Evolutionary conservation across 2,329 filamentous ascomycete genomes (phyloP).

Genomic region (Sporothrix pseudoabietina): DNA sequence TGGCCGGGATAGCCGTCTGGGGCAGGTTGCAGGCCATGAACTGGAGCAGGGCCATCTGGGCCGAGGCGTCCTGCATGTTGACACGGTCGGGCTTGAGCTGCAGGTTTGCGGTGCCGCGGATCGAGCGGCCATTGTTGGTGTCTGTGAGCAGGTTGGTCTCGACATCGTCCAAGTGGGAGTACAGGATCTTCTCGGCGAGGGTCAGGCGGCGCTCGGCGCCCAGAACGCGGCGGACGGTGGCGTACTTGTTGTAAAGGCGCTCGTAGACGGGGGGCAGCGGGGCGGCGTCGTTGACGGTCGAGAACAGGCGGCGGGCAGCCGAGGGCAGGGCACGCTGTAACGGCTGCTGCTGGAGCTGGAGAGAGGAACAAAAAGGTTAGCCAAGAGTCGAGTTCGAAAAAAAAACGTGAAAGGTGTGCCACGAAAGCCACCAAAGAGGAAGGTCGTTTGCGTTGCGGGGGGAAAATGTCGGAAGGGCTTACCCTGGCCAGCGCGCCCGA

Average conservation of each 20-base stretch:
- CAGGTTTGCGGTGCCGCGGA: slow-evolving; percentile 87
- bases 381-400: not conserved
- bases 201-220: slow-evolving; percentile 67
- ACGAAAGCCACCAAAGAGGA: slow-evolving; percentile 13
- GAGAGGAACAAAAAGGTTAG: slow-evolving; percentile 29
- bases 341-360: slow-evolving; percentile 43
- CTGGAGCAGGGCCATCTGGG: slow-evolving; percentile 96
- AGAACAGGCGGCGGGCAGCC: slow-evolving; percentile 43
- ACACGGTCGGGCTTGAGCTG: slow-evolving; percentile 97
- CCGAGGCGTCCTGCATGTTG: slow-evolving; percentile 98
- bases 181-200: slow-evolving; percentile 96
- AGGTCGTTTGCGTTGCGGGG: slow-evolving; percentile 24
- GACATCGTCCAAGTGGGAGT: slow-evolving; percentile 86
- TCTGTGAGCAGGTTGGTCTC: slow-evolving; percentile 83
- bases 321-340: slow-evolving; percentile 39
- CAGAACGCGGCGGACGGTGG: slow-evolving; percentile 73
- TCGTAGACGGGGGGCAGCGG: slow-evolving; percentile 71
- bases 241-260: slow-evolving; percentile 75
- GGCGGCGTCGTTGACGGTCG: slow-evolving; percentile 43
- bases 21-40: slow-evolving; percentile 97
- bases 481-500: slow-evolving; percentile 54
- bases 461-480: slow-evolving; percentile 30
- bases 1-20: slow-evolving; percentile 88
- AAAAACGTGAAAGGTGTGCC: not conserved
- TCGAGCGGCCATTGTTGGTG: slow-evolving; percentile 79